These are phyloP conservation scores for Phytophthora sp. DNA, from an alignment of 352 stramenopile genomes.

Conservation along the genomic window DNA sequence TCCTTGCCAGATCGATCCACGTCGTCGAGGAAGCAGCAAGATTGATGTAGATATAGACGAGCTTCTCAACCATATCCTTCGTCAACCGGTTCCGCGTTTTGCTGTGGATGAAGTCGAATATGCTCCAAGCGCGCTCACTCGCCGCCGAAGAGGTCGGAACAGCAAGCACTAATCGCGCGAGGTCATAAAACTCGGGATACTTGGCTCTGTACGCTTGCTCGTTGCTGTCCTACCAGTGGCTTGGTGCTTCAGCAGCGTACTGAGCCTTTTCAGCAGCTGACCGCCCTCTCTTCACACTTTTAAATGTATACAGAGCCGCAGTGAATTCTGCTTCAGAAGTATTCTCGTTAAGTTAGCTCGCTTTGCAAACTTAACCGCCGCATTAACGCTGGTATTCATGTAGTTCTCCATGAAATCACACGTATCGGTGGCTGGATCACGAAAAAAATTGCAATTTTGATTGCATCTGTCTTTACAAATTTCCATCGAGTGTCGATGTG, in stretches of 20 bases:
- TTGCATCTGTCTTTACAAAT: slow-evolving; percentile 14
- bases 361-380: not conserved
- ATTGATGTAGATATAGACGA: slow-evolving; percentile 12
- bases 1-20: not conserved
- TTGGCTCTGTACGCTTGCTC: not conserved
- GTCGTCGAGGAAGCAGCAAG: not conserved
- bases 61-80: slow-evolving; percentile 5
- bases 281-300: slow-evolving; percentile 3
- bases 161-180: slow-evolving; percentile 6
- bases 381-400: not conserved
- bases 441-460: slow-evolving; percentile 12
- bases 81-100: slow-evolving; percentile 9
- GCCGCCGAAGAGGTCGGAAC: slow-evolving; percentile 2
- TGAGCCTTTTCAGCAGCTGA: not conserved
- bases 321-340: not conserved
- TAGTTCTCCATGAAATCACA: slow-evolving; percentile 9
- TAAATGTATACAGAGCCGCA: slow-evolving; percentile 2
- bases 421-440: slow-evolving; percentile 4
- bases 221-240: slow-evolving; percentile 1
- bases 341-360: not conserved
- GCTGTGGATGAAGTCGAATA: slow-evolving; percentile 16
- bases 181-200: not conserved
- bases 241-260: slow-evolving; percentile 3
- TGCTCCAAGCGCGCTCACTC: slow-evolving; percentile 14
- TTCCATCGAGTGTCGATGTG: slow-evolving; percentile 4